Evolutionary conservation across 495 filamentous ascomycete genomes (phyloP).

Genomic region (Xylaria grammica): DNA sequence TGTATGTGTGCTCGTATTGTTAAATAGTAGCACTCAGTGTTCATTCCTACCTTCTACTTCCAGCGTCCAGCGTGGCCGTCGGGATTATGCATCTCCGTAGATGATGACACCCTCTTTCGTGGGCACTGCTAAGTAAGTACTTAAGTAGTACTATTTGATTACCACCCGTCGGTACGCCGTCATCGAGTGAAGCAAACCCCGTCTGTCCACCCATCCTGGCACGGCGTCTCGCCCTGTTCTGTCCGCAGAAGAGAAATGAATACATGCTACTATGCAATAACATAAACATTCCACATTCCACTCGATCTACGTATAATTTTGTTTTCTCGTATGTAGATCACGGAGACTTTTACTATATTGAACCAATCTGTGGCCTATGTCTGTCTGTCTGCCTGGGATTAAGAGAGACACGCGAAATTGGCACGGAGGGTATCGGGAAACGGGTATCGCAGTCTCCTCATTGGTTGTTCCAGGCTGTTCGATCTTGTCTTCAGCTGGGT

Average conservation of each 20-base stretch:
- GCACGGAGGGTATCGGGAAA: neutral
- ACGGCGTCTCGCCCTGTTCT: slow-evolving; percentile 3
- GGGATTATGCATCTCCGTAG: too few relatives aligned
- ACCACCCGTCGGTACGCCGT: neutral
- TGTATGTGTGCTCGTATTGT: too few relatives aligned
- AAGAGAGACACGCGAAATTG: neutral
- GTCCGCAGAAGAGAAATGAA: neutral
- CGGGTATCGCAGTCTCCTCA: neutral
- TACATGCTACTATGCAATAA: too few relatives aligned
- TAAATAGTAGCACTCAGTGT: too few relatives aligned
- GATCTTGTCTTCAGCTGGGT: too few relatives aligned
- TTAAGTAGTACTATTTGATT: neutral
- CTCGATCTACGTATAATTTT: neutral
- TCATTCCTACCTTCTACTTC: too few relatives aligned
- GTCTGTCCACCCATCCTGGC: neutral
- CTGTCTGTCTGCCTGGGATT: neutral
- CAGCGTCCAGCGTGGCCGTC: too few relatives aligned
- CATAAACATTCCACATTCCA: neutral
- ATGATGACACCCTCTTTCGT: too few relatives aligned
- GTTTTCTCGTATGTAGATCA: neutral
- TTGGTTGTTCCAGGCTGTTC: neutral
- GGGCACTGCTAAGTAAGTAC: too few relatives aligned
- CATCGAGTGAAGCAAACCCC: neutral
- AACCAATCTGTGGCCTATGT: too few relatives aligned
- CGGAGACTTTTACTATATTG: neutral